A percentile compares a stretch with the other conserved stretches of the same genome.
Conservation (phyloP, 371 early-diverging fungal genomes). For the Mucor ambiguus region DNA sequence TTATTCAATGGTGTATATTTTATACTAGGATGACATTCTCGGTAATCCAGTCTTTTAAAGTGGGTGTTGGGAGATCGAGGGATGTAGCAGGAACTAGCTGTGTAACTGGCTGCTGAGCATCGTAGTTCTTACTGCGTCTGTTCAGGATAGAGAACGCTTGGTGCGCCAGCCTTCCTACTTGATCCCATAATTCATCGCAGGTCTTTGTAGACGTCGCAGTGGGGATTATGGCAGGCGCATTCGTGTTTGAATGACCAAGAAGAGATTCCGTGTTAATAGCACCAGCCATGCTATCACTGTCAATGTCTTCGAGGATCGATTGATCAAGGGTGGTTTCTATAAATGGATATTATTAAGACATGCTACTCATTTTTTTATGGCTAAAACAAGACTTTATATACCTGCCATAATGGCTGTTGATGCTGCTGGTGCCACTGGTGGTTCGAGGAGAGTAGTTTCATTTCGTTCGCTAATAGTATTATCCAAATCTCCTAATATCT, state of each 20-base stretch:
- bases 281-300: neutral
- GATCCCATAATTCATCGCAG: slow-evolving; percentile 24
- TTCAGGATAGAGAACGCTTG: slow-evolving; percentile 13
- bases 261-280: neutral
- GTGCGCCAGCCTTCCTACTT: slow-evolving; percentile 20
- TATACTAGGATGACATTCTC: slow-evolving; percentile 12
- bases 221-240: too few species aligned
- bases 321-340: neutral
- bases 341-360: neutral
- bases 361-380: neutral
- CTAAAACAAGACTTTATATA: neutral
- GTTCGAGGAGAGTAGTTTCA: neutral
- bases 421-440: neutral
- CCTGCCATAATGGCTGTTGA: neutral
- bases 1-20: neutral
- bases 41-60: slow-evolving; percentile 7
- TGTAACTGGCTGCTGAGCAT: neutral
- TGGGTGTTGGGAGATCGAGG: neutral
- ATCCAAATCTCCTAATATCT: neutral
- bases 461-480: neutral
- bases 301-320: neutral
- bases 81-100: neutral
- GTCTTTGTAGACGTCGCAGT: neutral
- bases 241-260: neutral
- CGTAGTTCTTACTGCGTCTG: neutral